Conservation (phyloP, 2,329 filamentous ascomycete genomes). For the Macrophomina tecta region DNA sequence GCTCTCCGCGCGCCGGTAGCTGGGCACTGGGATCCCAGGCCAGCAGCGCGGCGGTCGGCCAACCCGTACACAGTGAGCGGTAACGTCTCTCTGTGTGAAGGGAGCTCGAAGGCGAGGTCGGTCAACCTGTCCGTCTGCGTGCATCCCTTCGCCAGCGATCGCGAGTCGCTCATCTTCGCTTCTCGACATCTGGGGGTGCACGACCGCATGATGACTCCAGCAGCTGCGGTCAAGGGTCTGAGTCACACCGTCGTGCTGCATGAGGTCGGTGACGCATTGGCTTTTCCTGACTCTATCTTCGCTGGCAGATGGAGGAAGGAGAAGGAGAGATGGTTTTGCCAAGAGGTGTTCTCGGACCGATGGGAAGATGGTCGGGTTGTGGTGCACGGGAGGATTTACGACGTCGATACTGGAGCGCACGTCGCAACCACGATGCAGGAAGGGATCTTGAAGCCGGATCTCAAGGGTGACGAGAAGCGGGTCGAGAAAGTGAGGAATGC, state of each 20-base stretch:
- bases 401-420: constrained; percentile 4
- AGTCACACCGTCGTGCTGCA: neutral
- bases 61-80: neutral
- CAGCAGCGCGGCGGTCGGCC: neutral
- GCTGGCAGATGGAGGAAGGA: neutral
- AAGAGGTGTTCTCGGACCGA: neutral
- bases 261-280: neutral
- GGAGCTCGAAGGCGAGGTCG: neutral
- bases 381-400: neutral
- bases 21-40: neutral
- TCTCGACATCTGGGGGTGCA: constrained; percentile 1
- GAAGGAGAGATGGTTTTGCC: constrained; percentile 5
- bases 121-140: constrained; percentile 7
- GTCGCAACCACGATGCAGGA: neutral
- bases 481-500: neutral
- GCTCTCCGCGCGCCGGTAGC: neutral
- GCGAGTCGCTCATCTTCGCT: neutral
- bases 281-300: neutral
- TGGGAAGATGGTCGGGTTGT: neutral
- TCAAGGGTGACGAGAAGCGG: neutral
- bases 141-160: neutral
- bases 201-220: neutral
- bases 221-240: neutral
- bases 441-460: constrained; percentile 2
- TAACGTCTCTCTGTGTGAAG: neutral